These are phyloP conservation scores for Platanthera zijinensis DNA, from an alignment of 106 monocot species.

Conservation along the genomic window DNA sequence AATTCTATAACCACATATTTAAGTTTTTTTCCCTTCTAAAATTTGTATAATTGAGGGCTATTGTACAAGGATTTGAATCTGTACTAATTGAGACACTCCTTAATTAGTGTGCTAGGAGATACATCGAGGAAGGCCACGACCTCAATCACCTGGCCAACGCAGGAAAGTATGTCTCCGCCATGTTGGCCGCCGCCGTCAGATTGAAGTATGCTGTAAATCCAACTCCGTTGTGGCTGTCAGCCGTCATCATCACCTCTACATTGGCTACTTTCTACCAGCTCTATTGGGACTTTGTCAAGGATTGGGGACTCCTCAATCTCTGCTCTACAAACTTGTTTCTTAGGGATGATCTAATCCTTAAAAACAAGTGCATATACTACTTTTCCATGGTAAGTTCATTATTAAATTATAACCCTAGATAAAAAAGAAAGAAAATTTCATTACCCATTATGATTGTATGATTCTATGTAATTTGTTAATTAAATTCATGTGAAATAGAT, in stretches of 20 bases:
- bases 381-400: conserved; percentile 58
- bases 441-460: too few relatives aligned
- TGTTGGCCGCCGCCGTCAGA: conserved; percentile 73
- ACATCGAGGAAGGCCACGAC: conserved; percentile 86
- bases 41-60: too few relatives aligned
- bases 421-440: too few relatives aligned
- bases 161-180: conserved; percentile 89
- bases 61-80: not conserved
- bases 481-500: not conserved
- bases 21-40: too few relatives aligned
- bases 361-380: conserved; percentile 73
- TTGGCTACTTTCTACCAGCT: conserved; percentile 77
- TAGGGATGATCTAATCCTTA: conserved; percentile 76
- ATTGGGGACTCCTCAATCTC: conserved; percentile 71
- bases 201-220: conserved; percentile 66
- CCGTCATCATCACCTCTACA: conserved; percentile 47
- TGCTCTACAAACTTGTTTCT: conserved; percentile 57
- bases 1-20: too few relatives aligned
- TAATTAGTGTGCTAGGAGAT: conserved; percentile 67
- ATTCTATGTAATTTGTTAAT: not conserved
- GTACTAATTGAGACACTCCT: not conserved
- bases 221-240: conserved; percentile 40
- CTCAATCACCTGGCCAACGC: conserved; percentile 77
- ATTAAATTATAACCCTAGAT: too few relatives aligned
- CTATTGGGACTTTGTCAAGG: conserved; percentile 98